Base-by-base conservation (phyloP, 148 eudicot genomes). In the Polygonum maritimum region DNA sequence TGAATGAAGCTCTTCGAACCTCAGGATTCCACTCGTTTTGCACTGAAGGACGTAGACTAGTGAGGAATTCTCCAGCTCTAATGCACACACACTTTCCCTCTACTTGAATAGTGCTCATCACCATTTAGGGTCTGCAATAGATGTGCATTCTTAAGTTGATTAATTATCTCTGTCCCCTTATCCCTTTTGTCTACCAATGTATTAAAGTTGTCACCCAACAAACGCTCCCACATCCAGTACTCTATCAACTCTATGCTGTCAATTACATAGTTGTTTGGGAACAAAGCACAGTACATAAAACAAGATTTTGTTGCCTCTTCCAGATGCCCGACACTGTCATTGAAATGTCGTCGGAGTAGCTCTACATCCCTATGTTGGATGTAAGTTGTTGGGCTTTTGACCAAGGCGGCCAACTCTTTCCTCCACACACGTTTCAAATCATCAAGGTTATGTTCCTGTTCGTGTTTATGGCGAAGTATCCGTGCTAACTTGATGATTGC, bases 151-250 rank as follows among this genome's bases (percentile, higher is more conserved):
- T 45, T 78, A 10, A 83, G 79, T 69, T 80, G 81, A 4, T 73
- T 78, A 40, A 83, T 49, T 19, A 69, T 40, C 55, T 48, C 72
- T 47, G 35, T 47, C n/a, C 86, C 86, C 1, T 21, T 2, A 36
- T 48, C 39, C 21, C 2, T 31, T 14, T 69, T 26, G 52, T 54
- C 75, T 18, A 69, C 76, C 12, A 83, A 18, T 4, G 81, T 71
- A 13, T 41, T 44, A 21, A 67, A 69, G 3, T 51, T 9, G n/a
- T 22, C 19, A 38, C 83, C 83, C 13, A 80, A 48, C 36, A 76
- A 45, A 5, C 79, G 81, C 41, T 83, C 86, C 75, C 79, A 83
- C 73, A 80, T 76, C 86, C 74, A 71, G 16, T 71, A 21, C 52
- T 71, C 74, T 41, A 71, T 71, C 52, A 71, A 16, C 49, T 41